A percentile compares a stretch with the other conserved stretches of the same genome.
Evolutionary conservation across 352 stramenopile species (phyloP).

Genomic region (Achlya hypogyna): DNA sequence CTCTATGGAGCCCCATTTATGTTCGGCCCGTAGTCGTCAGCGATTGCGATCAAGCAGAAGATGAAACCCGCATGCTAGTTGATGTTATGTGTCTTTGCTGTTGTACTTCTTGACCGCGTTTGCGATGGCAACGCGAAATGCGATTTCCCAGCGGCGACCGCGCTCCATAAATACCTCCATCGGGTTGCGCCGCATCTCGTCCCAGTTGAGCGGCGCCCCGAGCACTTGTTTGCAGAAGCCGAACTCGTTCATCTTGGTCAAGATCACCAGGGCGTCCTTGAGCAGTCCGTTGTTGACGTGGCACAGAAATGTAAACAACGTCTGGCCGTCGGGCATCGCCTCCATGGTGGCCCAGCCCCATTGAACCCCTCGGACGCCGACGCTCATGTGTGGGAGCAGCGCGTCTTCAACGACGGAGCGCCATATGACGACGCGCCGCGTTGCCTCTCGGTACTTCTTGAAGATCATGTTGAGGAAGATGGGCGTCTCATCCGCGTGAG

Average conservation of each 20-base stretch:
- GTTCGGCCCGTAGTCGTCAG: too few relatives aligned
- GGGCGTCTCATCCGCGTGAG: neutral
- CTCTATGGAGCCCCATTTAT: too few relatives aligned
- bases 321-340: neutral
- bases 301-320: neutral
- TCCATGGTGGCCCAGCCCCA: slow-evolving; percentile 9
- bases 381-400: slow-evolving; percentile 7
- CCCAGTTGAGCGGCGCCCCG: neutral
- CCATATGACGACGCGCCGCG: slow-evolving; percentile 11
- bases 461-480: slow-evolving; percentile 14
- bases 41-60: too few relatives aligned
- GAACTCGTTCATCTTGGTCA: neutral
- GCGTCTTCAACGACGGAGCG: slow-evolving; percentile 18
- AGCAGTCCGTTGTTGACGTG: neutral
- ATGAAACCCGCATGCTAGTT: too few relatives aligned
- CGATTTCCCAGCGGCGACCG: slow-evolving; percentile 1
- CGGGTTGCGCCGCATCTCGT: slow-evolving; percentile 6
- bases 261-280: neutral
- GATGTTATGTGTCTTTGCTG: too few relatives aligned
- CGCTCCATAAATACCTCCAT: slow-evolving; percentile 18
- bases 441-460: neutral
- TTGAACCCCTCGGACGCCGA: slow-evolving; percentile 7
- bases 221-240: neutral
- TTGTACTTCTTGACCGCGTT: neutral
- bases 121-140: neutral